These are phyloP conservation scores for Calamus simplicifolius DNA, from an alignment of 176 grass and related monocot genomes.

Conservation along the genomic window DNA sequence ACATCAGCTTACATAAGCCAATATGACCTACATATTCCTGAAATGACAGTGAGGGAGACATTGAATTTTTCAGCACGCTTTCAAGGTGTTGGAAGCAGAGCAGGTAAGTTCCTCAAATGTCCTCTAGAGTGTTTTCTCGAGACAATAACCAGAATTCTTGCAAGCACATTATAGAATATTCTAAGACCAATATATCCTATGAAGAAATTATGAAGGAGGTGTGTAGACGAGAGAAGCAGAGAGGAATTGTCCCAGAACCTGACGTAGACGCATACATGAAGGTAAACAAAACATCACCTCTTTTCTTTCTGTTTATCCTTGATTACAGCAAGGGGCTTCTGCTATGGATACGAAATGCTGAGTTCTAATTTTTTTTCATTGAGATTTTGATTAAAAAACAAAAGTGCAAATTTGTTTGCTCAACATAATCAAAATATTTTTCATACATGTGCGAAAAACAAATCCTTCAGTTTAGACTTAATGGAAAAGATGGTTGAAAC, in stretches of 20 bases:
- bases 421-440: no score
- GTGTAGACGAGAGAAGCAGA: conserved; percentile 63
- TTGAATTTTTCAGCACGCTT: conserved; percentile 66
- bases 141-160: neutral
- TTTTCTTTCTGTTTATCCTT: neutral
- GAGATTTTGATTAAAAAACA: neutral
- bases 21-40: conserved; percentile 48
- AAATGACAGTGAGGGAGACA: conserved; percentile 69
- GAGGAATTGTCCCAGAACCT: conserved; percentile 52
- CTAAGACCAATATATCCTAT: conserved; percentile 17
- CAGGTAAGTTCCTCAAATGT: conserved; percentile 30
- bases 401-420: no score
- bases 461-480: no score
- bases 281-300: conserved; percentile 16
- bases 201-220: conserved; percentile 66
- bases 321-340: neutral
- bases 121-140: neutral
- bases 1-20: conserved; percentile 63
- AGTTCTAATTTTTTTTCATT: neutral
- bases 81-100: conserved; percentile 54
- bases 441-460: no score
- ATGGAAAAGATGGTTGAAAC: no score
- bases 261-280: conserved; percentile 93
- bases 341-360: neutral
- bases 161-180: conserved; percentile 8